phyloP scores from a whole-genome alignment of 179 eudicot genomes.

The Vitellaria paradoxa region DNA sequence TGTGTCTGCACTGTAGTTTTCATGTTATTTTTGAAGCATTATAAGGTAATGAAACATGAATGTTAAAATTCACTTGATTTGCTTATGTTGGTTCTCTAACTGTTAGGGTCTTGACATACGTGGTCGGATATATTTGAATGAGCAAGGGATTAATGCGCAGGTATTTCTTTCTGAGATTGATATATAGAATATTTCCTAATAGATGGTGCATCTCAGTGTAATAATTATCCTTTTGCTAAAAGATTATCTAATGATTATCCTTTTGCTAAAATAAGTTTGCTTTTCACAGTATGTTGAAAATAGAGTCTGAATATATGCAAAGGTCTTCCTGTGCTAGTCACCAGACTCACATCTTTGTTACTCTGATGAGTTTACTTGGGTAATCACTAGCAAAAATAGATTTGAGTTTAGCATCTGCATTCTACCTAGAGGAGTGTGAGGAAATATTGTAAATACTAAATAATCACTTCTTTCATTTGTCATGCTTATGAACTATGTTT shows the following conservation, averaged over 20 bases:
- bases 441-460: background rate
- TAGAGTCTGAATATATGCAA: constrained; percentile 2
- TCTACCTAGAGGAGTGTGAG: background rate
- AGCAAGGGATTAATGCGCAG: constrained; percentile 97
- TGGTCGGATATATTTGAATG: constrained; percentile 88
- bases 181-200: background rate
- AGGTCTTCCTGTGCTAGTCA: constrained; percentile 6
- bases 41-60: background rate
- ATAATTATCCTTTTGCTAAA: background rate
- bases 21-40: constrained; percentile 7
- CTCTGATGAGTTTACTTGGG: background rate
- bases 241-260: background rate
- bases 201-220: background rate
- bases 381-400: background rate
- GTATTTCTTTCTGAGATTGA: constrained; percentile 34
- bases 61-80: background rate
- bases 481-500: background rate
- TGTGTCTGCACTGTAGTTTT: background rate
- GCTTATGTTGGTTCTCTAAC: constrained; percentile 12
- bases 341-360: background rate
- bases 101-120: constrained; percentile 73
- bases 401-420: background rate
- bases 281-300: constrained; percentile 1
- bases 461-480: background rate
- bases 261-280: background rate